Conservation (phyloP, 441 rosid genomes). For the Iberis amara region DNA sequence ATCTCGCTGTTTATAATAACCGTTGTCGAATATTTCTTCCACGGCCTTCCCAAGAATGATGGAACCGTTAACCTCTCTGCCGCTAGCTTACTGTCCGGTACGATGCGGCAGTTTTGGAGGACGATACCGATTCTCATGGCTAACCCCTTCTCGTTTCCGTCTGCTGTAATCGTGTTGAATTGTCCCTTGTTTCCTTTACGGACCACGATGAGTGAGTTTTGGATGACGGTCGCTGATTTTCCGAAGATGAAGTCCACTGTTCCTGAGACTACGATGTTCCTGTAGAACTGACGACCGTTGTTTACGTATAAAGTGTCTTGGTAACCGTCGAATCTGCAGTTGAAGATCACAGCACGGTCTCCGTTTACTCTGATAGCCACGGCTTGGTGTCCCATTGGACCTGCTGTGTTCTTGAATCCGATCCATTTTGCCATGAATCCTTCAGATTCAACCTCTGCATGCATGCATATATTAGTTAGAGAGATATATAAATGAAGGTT, state of each 20-base stretch:
- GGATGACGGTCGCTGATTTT: slow-evolving; percentile 41
- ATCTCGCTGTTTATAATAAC: slow-evolving; percentile 28
- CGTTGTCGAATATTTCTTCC: slow-evolving; percentile 37
- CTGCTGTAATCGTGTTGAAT: slow-evolving; percentile 46
- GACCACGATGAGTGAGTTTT: slow-evolving; percentile 48
- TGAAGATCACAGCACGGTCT: slow-evolving; percentile 47
- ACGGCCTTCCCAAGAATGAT: slow-evolving; percentile 45
- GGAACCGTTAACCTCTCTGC: slow-evolving; percentile 33
- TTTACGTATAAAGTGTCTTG: slow-evolving; percentile 53
- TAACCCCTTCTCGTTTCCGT: slow-evolving; percentile 36
- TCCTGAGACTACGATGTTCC: slow-evolving; percentile 48
- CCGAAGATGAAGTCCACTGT: slow-evolving; percentile 65
- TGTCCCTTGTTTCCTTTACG: slow-evolving; percentile 46
- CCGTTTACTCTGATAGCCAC: slow-evolving; percentile 53
- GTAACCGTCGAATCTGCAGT: slow-evolving; percentile 62
- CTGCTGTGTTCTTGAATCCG: slow-evolving; percentile 62
- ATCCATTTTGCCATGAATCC: slow-evolving; percentile 53
- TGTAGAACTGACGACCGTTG: slow-evolving; percentile 51
- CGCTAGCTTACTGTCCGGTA: slow-evolving; percentile 36
- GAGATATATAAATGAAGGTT: no score
- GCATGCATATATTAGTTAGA: background rate
- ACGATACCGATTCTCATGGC: slow-evolving; percentile 34
- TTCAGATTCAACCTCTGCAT: slow-evolving; percentile 40
- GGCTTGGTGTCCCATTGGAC: slow-evolving; percentile 53
- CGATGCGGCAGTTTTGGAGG: slow-evolving; percentile 47